Evolutionary conservation across 352 stramenopile genomes (phyloP).

Genomic region (Phytophthora niederhauseri): DNA sequence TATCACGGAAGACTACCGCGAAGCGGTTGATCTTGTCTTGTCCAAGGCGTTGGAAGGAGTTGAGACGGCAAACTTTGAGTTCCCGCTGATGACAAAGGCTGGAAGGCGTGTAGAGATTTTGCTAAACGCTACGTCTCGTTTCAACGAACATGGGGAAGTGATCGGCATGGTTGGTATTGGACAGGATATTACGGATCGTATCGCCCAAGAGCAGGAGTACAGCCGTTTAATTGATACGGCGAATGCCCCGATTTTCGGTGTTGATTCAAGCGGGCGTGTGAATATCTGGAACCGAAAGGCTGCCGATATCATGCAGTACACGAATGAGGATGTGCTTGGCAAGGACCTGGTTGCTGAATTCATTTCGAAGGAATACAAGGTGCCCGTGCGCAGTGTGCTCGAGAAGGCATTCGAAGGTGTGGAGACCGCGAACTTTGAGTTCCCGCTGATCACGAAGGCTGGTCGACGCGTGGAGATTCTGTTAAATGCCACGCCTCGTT

Average conservation of each 20-base stretch:
- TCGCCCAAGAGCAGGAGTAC: conserved; percentile 64
- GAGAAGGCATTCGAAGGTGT: conserved; percentile 47
- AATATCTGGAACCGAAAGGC: conserved; percentile 91
- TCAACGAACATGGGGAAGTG: conserved; percentile 63
- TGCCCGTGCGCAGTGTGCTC: conserved; percentile 38
- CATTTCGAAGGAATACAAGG: conserved; percentile 59
- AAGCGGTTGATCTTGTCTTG: conserved; percentile 51
- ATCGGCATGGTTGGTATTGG: conserved; percentile 75
- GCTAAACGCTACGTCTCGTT: conserved; percentile 70
- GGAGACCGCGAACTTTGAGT: conserved; percentile 68
- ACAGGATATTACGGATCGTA: conserved; percentile 66
- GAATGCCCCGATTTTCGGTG: conserved; percentile 74
- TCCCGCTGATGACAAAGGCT: conserved; percentile 76
- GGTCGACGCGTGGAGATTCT: conserved; percentile 59
- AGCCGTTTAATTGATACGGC: conserved; percentile 68
- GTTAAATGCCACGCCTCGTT: conserved; percentile 60
- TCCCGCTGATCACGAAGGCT: conserved; percentile 65
- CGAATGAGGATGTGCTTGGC: conserved; percentile 81
- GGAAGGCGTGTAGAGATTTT: conserved; percentile 72
- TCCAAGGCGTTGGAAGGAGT: conserved; percentile 55
- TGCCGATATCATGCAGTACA: conserved; percentile 85
- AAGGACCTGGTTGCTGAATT: conserved; percentile 77
- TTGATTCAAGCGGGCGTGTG: conserved; percentile 61
- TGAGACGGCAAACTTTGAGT: conserved; percentile 76
- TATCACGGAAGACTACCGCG: conserved; percentile 61